Evolutionary conservation across 495 filamentous ascomycete genomes (phyloP).

Genomic region (Aspergillus bridgeri): DNA sequence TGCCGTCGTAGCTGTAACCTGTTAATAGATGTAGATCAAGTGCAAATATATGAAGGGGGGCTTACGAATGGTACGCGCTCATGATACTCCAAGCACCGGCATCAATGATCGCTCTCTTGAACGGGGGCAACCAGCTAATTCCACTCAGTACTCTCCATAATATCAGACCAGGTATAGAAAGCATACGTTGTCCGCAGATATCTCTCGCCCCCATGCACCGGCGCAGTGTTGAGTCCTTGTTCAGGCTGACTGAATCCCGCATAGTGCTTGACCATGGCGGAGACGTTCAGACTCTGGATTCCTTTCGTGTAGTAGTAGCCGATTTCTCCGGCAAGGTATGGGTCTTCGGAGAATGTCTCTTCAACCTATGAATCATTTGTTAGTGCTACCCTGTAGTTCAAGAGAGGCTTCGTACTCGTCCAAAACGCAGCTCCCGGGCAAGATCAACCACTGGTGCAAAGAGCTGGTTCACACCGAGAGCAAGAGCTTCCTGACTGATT

Average conservation of each 20-base stretch:
- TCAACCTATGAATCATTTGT: constrained; percentile 45
- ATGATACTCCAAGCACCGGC: constrained; percentile 63
- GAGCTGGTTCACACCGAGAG: constrained; percentile 64
- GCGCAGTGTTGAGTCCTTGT: constrained; percentile 65
- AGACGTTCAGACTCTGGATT: constrained; percentile 59
- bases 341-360: constrained; percentile 65
- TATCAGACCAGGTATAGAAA: neutral
- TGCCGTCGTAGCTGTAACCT: constrained; percentile 52
- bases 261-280: constrained; percentile 69
- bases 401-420: constrained; percentile 37
- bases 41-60: neutral
- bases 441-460: constrained; percentile 67
- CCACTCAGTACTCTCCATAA: neutral
- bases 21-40: neutral
- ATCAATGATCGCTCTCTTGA: constrained; percentile 66
- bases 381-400: neutral
- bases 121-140: constrained; percentile 56
- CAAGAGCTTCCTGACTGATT: constrained; percentile 58
- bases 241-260: constrained; percentile 62
- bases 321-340: constrained; percentile 58
- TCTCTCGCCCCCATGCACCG: constrained; percentile 65
- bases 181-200: constrained; percentile 59
- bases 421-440: constrained; percentile 63
- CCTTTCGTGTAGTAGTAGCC: constrained; percentile 59
- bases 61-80: constrained; percentile 62